Percentiles rank a stretch among this genome's conserved stretches.
Conservation (phyloP, 495 filamentous ascomycete species). For the Chaetomium cochliodes region DNA sequence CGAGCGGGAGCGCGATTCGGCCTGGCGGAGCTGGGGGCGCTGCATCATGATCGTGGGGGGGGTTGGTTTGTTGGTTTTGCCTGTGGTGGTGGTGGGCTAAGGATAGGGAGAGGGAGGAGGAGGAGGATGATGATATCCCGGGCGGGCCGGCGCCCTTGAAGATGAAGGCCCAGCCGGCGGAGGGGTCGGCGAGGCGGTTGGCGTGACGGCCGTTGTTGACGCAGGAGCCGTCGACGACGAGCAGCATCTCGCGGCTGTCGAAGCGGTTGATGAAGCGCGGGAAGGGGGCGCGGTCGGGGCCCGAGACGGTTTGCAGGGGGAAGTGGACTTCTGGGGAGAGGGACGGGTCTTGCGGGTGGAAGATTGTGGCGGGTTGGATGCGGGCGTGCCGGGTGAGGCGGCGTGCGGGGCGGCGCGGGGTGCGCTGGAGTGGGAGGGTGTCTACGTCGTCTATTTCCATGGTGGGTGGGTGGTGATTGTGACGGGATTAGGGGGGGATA, state of each 20-base stretch:
- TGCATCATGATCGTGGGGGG: constrained; percentile 20
- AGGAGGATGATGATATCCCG: not conserved
- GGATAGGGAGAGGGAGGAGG: too few relatives aligned
- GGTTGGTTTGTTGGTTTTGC: constrained; percentile 13
- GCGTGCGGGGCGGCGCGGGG: not conserved
- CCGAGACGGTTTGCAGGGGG: constrained; percentile 34
- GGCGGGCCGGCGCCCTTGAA: constrained; percentile 29
- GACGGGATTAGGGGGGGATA: too few relatives aligned
- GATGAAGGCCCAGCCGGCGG: constrained; percentile 41
- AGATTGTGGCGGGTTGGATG: constrained; percentile 31
- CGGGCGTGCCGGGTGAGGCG: constrained; percentile 1
- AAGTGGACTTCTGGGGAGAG: constrained; percentile 38
- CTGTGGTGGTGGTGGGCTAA: constrained; percentile 18
- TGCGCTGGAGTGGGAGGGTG: not conserved
- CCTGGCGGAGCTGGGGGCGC: not conserved
- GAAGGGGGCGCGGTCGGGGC: constrained; percentile 25
- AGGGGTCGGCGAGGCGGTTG: constrained; percentile 15
- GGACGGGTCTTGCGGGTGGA: constrained; percentile 28
- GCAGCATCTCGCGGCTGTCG: constrained; percentile 41
- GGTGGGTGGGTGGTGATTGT: not conserved
- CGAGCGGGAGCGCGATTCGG: constrained; percentile 34
- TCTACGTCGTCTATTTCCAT: not conserved
- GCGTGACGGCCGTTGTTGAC: constrained; percentile 37
- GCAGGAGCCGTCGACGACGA: constrained; percentile 46
- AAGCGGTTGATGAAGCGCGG: constrained; percentile 42